These are phyloP conservation scores for Trichophyton simii DNA, from an alignment of 2,329 filamentous ascomycete species.

Conservation along the genomic window DNA sequence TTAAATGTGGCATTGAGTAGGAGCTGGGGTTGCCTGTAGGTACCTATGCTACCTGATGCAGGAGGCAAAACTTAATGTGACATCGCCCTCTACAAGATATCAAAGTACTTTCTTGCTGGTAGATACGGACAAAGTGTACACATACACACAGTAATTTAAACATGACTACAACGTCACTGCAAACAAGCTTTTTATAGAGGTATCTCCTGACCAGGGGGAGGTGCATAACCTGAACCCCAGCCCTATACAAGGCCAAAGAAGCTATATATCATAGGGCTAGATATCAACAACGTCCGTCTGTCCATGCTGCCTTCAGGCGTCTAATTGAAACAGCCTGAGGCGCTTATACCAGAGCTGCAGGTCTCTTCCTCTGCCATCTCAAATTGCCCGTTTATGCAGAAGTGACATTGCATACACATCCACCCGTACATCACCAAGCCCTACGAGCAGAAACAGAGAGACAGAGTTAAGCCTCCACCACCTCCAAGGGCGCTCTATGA, in stretches of 20 bases:
- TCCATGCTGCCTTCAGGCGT: not conserved
- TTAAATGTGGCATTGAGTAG: not conserved
- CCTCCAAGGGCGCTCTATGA: not conserved
- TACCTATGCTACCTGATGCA: not conserved
- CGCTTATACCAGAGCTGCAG: not conserved
- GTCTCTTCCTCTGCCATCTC: not conserved
- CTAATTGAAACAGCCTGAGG: not conserved
- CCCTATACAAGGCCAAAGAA: not conserved
- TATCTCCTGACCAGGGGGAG: not conserved
- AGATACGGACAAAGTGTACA: not conserved
- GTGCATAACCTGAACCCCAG: not conserved
- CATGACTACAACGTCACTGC: not conserved
- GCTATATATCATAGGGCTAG: not conserved
- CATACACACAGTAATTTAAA: not conserved
- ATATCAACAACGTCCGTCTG: not conserved
- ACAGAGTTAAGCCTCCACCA: constrained; percentile 1
- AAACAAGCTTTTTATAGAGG: constrained; percentile 3
- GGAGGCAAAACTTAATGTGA: not conserved
- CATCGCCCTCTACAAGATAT: not conserved
- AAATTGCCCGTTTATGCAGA: no score
- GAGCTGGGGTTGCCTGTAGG: not conserved
- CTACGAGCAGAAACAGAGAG: not conserved
- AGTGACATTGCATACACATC: not conserved
- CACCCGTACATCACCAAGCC: not conserved
- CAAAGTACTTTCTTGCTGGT: not conserved